A percentile compares a stretch with the other conserved stretches of the same genome.
These are phyloP conservation scores for Metschnikowia koreensis DNA, from an alignment of 805 yeast genomes.

Conservation along the genomic window DNA sequence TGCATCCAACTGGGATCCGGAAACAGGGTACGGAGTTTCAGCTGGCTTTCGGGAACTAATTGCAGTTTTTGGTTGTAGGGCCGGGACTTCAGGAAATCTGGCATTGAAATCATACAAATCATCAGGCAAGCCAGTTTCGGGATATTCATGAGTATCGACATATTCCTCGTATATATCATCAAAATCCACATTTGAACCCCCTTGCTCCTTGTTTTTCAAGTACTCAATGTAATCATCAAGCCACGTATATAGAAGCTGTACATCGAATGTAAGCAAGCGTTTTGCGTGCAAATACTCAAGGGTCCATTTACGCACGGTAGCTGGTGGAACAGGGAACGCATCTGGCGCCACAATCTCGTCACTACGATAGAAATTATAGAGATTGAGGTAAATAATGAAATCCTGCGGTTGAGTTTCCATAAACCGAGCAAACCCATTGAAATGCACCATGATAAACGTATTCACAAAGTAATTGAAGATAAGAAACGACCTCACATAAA, in stretches of 20 bases:
- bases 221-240: constrained; percentile 39
- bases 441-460: constrained; percentile 42
- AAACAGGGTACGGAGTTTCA: not conserved
- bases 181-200: not conserved
- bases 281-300: constrained; percentile 30
- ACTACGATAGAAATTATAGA: constrained; percentile 39
- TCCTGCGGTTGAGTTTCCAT: constrained; percentile 37
- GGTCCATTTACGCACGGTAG: constrained; percentile 22
- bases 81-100: constrained; percentile 14
- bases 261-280: constrained; percentile 33
- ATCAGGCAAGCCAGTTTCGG: constrained; percentile 5
- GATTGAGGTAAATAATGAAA: constrained; percentile 41
- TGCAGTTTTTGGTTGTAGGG: too few species aligned
- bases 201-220: constrained; percentile 19
- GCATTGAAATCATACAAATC: constrained; percentile 13
- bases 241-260: constrained; percentile 37
- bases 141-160: not conserved
- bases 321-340: constrained; percentile 22
- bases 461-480: constrained; percentile 44
- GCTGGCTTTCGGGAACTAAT: not conserved
- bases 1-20: not conserved
- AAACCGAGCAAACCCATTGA: constrained; percentile 41
- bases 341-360: constrained; percentile 25
- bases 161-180: not conserved
- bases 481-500: constrained; percentile 38